Conservation (phyloP, 2,329 filamentous ascomycete species). For the Zymoseptoria tritici region DNA sequence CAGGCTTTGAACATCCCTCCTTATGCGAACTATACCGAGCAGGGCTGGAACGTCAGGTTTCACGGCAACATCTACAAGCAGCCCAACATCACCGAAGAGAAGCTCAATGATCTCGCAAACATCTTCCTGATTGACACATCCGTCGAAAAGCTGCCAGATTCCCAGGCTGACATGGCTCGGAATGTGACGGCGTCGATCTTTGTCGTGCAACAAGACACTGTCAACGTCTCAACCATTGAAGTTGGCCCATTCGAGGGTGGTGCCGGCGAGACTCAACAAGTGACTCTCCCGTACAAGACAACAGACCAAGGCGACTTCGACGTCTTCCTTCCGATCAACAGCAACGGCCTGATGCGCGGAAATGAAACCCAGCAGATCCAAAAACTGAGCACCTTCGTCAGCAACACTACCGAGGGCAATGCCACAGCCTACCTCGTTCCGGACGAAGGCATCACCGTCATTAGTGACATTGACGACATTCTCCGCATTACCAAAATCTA, state of each 20-base stretch:
- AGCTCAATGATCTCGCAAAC: conserved; percentile 62
- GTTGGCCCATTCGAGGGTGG: conserved; percentile 52
- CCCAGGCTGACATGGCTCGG: conserved; percentile 59
- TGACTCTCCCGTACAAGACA: conserved; percentile 59
- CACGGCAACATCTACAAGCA: conserved; percentile 78
- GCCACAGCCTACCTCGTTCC: conserved; percentile 71
- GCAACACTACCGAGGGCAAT: conserved; percentile 59
- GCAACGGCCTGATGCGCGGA: conserved; percentile 54
- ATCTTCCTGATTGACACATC: conserved; percentile 60
- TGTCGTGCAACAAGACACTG: conserved; percentile 62
- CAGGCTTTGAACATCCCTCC: conserved; percentile 63
- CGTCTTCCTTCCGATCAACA: conserved; percentile 57
- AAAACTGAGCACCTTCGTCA: conserved; percentile 59
- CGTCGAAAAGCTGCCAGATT: conserved; percentile 51
- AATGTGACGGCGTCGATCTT: conserved; percentile 68
- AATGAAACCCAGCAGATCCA: conserved; percentile 60
- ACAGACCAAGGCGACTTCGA: conserved; percentile 66
- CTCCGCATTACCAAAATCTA: conserved; percentile 77
- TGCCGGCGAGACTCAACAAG: conserved; percentile 47
- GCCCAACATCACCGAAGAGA: conserved; percentile 57
- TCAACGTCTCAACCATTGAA: conserved; percentile 53
- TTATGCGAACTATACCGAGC: conserved; percentile 67
- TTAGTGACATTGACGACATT: conserved; percentile 75
- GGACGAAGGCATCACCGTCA: conserved; percentile 59
- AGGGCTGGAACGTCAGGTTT: conserved; percentile 68